Conservation (phyloP, 2,329 filamentous ascomycete species). For the Apiospora rasikravindrae region DNA sequence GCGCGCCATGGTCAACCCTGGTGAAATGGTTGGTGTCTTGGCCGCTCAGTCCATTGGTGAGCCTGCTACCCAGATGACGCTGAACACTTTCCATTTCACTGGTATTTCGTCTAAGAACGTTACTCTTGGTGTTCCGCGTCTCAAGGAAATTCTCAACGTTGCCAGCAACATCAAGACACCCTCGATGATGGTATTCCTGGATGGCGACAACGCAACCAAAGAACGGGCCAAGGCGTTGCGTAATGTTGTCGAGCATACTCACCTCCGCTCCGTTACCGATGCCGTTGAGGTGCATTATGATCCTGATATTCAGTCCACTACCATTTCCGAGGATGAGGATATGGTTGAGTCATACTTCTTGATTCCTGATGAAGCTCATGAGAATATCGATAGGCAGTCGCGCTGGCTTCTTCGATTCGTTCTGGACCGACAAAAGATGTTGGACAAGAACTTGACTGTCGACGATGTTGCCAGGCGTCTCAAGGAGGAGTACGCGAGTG, state of each 20-base stretch:
- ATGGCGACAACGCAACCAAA: slow-evolving; percentile 68
- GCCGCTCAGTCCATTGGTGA: slow-evolving; percentile 99
- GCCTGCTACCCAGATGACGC: slow-evolving; percentile 97
- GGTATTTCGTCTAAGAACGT: slow-evolving; percentile 99
- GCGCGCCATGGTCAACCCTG: slow-evolving; percentile 83
- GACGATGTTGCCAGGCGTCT: slow-evolving; percentile 89
- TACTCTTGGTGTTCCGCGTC: slow-evolving; percentile 95
- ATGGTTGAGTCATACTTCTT: slow-evolving; percentile 98
- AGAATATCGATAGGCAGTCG: slow-evolving; percentile 75
- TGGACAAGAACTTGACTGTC: slow-evolving; percentile 91
- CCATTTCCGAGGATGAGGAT: slow-evolving; percentile 85
- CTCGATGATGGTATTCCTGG: slow-evolving; percentile 90
- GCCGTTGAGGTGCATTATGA: slow-evolving; percentile 98
- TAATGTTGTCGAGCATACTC: slow-evolving; percentile 92
- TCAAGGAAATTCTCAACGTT: slow-evolving; percentile 99
- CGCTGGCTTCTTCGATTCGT: slow-evolving; percentile 95
- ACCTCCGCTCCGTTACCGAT: slow-evolving; percentile 86
- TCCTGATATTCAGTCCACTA: slow-evolving; percentile 83
- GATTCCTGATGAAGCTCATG: slow-evolving; percentile 77
- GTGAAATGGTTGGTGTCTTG: slow-evolving; percentile 98
- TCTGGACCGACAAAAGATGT: slow-evolving; percentile 89
- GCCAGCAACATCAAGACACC: slow-evolving; percentile 99
- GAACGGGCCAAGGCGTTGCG: slow-evolving; percentile 85
- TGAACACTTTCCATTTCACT: slow-evolving; percentile 99
- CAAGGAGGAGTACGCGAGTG: slow-evolving; percentile 83